Evolutionary conservation across 768 basidiomycete species (phyloP).

Genomic region (Auriculariales sp.): DNA sequence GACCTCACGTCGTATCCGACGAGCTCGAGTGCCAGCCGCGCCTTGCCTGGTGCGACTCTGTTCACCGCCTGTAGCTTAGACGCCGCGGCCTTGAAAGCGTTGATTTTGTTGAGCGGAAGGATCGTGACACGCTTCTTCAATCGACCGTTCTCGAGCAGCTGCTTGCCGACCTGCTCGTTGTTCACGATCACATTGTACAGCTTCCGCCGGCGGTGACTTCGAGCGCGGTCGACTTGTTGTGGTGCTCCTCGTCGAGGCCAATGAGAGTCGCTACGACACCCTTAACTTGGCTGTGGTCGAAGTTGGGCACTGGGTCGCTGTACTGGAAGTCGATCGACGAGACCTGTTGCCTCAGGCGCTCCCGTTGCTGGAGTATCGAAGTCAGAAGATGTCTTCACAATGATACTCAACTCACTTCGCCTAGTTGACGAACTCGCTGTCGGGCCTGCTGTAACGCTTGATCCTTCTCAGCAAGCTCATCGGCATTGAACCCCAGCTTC

Average conservation of each 20-base stretch:
- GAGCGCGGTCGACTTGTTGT: conserved; percentile 72
- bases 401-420: conserved; percentile 37
- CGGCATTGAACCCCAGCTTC: conserved; percentile 58
- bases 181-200: conserved; percentile 91
- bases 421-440: conserved; percentile 36
- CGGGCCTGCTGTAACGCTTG: conserved; percentile 35
- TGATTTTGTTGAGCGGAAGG: conserved; percentile 89
- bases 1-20: conserved; percentile 71
- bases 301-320: conserved; percentile 54
- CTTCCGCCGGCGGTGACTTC: conserved; percentile 86
- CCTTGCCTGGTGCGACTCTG: conserved; percentile 63
- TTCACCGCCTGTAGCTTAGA: conserved; percentile 71
- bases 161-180: conserved; percentile 77
- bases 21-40: conserved; percentile 75
- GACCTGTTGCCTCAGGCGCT: conserved; percentile 48
- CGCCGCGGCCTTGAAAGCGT: conserved; percentile 35
- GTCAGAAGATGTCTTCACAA: conserved; percentile 1
- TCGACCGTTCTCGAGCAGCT: conserved; percentile 59
- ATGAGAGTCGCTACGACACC: conserved; percentile 88
- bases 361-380: conserved; percentile 40
- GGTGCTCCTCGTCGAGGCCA: conserved; percentile 50
- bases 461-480: conserved; percentile 51
- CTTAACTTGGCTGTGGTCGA: conserved; percentile 77
- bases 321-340: conserved; percentile 76
- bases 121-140: conserved; percentile 84